These are phyloP conservation scores for Arthrinium phaeospermum DNA, from an alignment of 2,329 filamentous ascomycete species.

Conservation along the genomic window DNA sequence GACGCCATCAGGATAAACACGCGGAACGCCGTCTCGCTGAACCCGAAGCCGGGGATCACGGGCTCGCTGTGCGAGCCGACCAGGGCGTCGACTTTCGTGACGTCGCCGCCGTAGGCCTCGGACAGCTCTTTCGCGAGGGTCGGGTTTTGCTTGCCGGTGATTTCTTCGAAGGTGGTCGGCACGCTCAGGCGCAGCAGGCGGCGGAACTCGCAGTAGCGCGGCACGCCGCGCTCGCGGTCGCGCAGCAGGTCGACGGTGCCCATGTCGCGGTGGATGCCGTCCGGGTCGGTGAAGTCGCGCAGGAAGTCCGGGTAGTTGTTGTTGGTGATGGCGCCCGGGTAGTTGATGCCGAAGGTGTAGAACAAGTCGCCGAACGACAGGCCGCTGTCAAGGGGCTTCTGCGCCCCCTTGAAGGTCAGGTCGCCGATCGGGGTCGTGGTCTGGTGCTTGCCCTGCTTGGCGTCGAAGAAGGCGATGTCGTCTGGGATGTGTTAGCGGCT, in stretches of 20 bases:
- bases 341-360: conserved; percentile 54
- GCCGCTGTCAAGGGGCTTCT: conserved; percentile 37
- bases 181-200: conserved; percentile 46
- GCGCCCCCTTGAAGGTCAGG: conserved; percentile 42
- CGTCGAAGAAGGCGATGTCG: conserved; percentile 35
- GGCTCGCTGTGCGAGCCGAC: conserved; percentile 50
- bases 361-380: conserved; percentile 44
- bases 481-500: conserved; percentile 22
- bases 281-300: conserved; percentile 45
- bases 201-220: conserved; percentile 51
- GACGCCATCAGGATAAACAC: conserved; percentile 53
- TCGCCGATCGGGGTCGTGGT: conserved; percentile 38
- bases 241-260: conserved; percentile 53
- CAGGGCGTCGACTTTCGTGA: conserved; percentile 48
- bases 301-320: conserved; percentile 46
- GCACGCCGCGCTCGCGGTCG: conserved; percentile 53
- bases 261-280: conserved; percentile 48
- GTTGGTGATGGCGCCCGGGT: conserved; percentile 51
- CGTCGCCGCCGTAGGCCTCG: conserved; percentile 46
- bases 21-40: conserved; percentile 53
- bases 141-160: conserved; percentile 44
- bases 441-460: conserved; percentile 30
- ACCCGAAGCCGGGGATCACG: conserved; percentile 50
- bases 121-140: conserved; percentile 42
- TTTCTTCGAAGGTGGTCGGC: conserved; percentile 43